These are phyloP conservation scores for Hordeum vulgare DNA, from an alignment of 176 grass and related monocot species.

Conservation along the genomic window DNA sequence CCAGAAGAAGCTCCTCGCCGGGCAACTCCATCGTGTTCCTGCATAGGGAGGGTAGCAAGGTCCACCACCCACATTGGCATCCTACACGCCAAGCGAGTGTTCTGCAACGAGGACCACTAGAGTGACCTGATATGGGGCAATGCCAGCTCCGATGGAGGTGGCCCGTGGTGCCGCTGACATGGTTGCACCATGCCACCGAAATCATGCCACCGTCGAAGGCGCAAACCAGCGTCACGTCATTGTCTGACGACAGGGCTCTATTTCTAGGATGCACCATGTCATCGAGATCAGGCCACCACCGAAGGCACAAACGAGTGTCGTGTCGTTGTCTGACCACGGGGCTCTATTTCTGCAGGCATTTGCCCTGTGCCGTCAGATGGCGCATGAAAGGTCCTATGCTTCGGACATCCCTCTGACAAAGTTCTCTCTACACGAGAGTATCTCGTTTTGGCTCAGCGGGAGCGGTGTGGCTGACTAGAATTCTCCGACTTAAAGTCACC, in stretches of 20 bases:
- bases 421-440: background rate
- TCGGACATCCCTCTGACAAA: background rate
- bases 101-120: background rate
- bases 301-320: background rate
- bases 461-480: background rate
- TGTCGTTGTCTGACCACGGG: background rate
- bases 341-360: background rate
- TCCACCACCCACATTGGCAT: background rate
- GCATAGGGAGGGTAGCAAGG: background rate
- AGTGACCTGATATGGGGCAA: background rate
- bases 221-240: background rate
- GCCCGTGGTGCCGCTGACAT: background rate
- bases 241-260: background rate
- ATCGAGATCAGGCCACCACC: background rate
- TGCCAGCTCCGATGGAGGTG: background rate
- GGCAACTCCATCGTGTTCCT: background rate
- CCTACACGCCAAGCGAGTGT: background rate
- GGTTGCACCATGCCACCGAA: background rate
- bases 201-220: no score
- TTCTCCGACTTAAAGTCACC: no score
- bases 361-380: background rate
- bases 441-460: background rate
- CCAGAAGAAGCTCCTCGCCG: background rate
- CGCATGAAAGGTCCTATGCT: background rate
- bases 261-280: background rate